These are phyloP conservation scores for Barnettozyma wickerhamii DNA, from an alignment of 805 yeast species.

Conservation along the genomic window DNA sequence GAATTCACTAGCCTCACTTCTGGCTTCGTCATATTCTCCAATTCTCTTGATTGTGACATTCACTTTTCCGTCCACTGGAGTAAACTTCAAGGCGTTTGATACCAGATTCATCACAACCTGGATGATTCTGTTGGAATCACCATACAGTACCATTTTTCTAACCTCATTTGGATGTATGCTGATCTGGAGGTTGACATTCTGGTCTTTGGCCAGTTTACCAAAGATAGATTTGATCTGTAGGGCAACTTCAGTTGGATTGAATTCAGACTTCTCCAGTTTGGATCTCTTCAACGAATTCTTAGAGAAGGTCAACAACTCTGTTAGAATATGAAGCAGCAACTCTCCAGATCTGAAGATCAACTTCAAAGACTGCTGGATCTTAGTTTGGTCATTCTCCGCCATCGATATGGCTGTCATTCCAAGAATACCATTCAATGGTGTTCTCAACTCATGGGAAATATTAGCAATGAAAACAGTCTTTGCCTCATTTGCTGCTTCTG, in stretches of 20 bases:
- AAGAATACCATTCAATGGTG: conserved; percentile 92
- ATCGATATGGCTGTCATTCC: conserved; percentile 94
- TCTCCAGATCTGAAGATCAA: conserved; percentile 91
- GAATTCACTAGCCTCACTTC: conserved; percentile 38
- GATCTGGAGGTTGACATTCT: conserved; percentile 65
- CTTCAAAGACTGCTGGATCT: conserved; percentile 70
- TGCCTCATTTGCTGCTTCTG: conserved; percentile 95
- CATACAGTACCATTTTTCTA: conserved; percentile 65
- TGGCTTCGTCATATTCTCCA: conserved; percentile 64
- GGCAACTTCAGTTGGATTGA: conserved; percentile 75
- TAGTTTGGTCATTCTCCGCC: conserved; percentile 70
- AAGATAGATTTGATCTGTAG: conserved; percentile 84
- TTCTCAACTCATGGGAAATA: conserved; percentile 89
- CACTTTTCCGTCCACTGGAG: conserved; percentile 85
- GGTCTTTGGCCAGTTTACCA: conserved; percentile 72
- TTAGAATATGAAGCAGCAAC: conserved; percentile 77
- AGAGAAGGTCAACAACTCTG: conserved; percentile 89
- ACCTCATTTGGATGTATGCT: conserved; percentile 55
- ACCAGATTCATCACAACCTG: conserved; percentile 93
- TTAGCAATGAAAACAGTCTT: conserved; percentile 92
- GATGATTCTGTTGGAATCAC: conserved; percentile 85
- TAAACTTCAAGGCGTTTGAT: conserved; percentile 86
- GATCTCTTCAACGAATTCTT: conserved; percentile 84
- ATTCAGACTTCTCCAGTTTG: conserved; percentile 77
- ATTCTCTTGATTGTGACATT: conserved; percentile 55